phyloP scores from a whole-genome alignment of 108 stramenopile species.

The Pseudonitzschia multiseries region DNA sequence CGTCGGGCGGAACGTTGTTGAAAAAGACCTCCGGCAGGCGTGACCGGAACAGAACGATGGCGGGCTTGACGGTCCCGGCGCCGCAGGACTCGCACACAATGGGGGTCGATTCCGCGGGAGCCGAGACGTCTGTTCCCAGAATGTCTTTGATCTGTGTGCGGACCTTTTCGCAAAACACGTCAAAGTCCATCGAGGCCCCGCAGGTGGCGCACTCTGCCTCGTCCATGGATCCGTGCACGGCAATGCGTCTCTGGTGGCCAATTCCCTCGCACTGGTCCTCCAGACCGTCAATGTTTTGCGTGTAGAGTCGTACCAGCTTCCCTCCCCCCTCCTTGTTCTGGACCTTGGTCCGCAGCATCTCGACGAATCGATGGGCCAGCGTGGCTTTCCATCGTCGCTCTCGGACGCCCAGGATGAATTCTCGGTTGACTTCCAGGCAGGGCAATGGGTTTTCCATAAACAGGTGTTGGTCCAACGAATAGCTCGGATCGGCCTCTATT shows the following conservation, averaged over 20 bases:
- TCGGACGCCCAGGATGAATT: constrained; percentile 79
- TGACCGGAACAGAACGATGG: constrained; percentile 81
- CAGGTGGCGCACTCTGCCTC: constrained; percentile 81
- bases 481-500: constrained; percentile 64
- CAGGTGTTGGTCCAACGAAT: constrained; percentile 59
- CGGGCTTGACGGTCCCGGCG: constrained; percentile 68
- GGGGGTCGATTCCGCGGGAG: constrained; percentile 61
- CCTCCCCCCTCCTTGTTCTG: constrained; percentile 52
- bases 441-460: constrained; percentile 85
- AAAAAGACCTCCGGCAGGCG: constrained; percentile 75
- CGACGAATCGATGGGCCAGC: constrained; percentile 83
- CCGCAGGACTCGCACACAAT: constrained; percentile 71
- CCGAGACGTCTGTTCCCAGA: constrained; percentile 51
- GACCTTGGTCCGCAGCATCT: constrained; percentile 61
- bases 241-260: constrained; percentile 63
- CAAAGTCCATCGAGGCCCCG: constrained; percentile 47
- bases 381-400: constrained; percentile 74
- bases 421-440: constrained; percentile 78
- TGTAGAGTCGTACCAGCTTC: constrained; percentile 81
- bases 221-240: constrained; percentile 88
- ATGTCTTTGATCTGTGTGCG: constrained; percentile 75
- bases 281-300: constrained; percentile 96
- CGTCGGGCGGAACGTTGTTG: constrained; percentile 55
- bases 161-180: constrained; percentile 60
- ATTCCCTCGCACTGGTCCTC: constrained; percentile 78